Conservation (phyloP, 176 grass and related monocot genomes). For the Echinochloa phyllopogon region DNA sequence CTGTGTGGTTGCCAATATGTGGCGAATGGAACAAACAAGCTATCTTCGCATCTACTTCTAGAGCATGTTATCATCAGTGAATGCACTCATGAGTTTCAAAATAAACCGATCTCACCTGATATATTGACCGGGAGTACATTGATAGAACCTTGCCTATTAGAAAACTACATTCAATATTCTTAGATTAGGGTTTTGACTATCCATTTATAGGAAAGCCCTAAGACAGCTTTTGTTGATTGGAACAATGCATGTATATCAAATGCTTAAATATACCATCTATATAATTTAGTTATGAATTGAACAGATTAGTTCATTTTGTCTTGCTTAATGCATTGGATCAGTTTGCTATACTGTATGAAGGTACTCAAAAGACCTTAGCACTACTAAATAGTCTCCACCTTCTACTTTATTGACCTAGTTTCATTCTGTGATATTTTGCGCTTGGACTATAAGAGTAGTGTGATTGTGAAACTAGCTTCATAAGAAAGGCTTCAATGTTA, state of each 20-base stretch:
- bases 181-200: background rate
- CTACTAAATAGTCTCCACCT: background rate
- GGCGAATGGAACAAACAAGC: background rate
- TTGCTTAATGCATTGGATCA: slow-evolving; percentile 32
- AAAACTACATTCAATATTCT: background rate
- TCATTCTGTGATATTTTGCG: background rate
- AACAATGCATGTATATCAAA: background rate
- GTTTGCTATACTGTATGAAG: slow-evolving; percentile 5
- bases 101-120: background rate
- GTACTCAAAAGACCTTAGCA: background rate
- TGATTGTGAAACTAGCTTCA: background rate
- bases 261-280: background rate
- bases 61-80: background rate
- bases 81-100: background rate
- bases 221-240: background rate
- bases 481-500: background rate
- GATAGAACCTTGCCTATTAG: background rate
- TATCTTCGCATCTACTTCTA: background rate
- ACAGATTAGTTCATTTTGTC: background rate
- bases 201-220: background rate
- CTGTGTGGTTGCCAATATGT: background rate
- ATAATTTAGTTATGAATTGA: background rate
- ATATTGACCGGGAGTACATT: background rate
- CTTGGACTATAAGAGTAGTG: background rate
- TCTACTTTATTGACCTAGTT: background rate